Evolutionary conservation across 305 asterid species (phyloP).

Genomic region (Fraxinus sp.): DNA sequence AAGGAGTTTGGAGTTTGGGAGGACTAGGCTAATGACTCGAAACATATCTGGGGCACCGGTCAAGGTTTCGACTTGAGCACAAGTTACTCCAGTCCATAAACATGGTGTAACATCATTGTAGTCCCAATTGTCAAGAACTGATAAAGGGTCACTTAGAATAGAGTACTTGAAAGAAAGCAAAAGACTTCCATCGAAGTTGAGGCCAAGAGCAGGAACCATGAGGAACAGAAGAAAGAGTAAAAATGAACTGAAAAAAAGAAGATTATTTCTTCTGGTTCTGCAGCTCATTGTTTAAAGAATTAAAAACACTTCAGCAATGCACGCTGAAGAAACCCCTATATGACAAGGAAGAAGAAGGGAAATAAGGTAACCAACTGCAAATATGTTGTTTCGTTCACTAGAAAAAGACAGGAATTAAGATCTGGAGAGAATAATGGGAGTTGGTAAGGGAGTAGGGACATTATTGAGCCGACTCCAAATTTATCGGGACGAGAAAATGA

Average conservation of each 20-base stretch:
- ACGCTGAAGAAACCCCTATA: constrained; percentile 27
- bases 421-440: constrained; percentile 22
- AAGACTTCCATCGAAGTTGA: constrained; percentile 71
- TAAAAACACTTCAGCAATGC: constrained; percentile 18
- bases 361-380: constrained; percentile 48
- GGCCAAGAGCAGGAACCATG: constrained; percentile 40
- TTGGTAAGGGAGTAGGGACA: constrained; percentile 21
- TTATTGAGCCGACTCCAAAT: background rate
- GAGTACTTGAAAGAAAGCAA: constrained; percentile 84
- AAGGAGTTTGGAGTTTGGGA: constrained; percentile 55
- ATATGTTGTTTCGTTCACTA: constrained; percentile 68
- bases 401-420: constrained; percentile 27
- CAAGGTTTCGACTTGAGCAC: constrained; percentile 37
- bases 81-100: constrained; percentile 68
- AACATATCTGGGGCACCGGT: constrained; percentile 30
- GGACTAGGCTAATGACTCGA: constrained; percentile 47
- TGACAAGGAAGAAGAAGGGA: constrained; percentile 30
- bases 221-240: constrained; percentile 33
- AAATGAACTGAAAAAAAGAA: constrained; percentile 23
- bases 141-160: constrained; percentile 61
- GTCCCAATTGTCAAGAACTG: constrained; percentile 77
- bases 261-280: constrained; percentile 5
- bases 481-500: background rate
- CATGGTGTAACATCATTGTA: constrained; percentile 70
- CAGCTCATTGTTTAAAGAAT: constrained; percentile 34